Evolutionary conservation across 352 stramenopile genomes (phyloP).

Genomic region (Globisporangium iwayamae): DNA sequence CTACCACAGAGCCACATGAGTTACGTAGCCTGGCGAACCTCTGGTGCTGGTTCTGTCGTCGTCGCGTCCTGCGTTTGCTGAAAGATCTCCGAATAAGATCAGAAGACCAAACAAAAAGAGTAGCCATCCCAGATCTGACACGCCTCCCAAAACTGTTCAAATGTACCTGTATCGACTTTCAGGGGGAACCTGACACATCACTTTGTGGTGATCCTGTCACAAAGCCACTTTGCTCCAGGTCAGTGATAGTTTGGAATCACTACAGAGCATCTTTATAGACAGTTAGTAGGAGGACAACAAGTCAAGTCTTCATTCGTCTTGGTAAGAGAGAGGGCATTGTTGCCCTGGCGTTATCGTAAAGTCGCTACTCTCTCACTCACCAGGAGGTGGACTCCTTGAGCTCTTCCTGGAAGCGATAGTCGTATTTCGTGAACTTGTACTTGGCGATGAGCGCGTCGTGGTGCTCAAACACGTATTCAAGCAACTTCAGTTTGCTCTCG

Average conservation of each 20-base stretch:
- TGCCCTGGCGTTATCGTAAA: not conserved
- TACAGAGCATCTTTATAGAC: no score
- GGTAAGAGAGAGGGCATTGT: no score
- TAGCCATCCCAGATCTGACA: not conserved
- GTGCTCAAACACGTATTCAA: constrained; percentile 37
- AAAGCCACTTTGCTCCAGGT: no score
- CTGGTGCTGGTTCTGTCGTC: not conserved
- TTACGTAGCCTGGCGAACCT: not conserved
- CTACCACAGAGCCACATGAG: not conserved
- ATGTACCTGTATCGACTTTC: not conserved
- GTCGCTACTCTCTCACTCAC: not conserved
- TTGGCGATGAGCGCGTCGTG: constrained; percentile 30
- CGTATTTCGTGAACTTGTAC: constrained; percentile 52
- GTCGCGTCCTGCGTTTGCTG: not conserved
- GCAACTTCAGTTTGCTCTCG: constrained; percentile 27
- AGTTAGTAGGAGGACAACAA: no score
- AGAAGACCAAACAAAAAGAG: not conserved
- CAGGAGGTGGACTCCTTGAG: constrained; percentile 12
- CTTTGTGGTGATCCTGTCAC: no score
- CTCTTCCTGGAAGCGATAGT: constrained; percentile 48
- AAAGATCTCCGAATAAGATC: constrained; percentile 7
- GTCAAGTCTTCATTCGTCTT: no score
- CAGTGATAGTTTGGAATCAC: no score
- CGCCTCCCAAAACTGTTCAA: not conserved
- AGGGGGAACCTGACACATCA: not conserved